phyloP scores from a whole-genome alignment of 208 protist genomes.

The Leishmania major region DNA sequence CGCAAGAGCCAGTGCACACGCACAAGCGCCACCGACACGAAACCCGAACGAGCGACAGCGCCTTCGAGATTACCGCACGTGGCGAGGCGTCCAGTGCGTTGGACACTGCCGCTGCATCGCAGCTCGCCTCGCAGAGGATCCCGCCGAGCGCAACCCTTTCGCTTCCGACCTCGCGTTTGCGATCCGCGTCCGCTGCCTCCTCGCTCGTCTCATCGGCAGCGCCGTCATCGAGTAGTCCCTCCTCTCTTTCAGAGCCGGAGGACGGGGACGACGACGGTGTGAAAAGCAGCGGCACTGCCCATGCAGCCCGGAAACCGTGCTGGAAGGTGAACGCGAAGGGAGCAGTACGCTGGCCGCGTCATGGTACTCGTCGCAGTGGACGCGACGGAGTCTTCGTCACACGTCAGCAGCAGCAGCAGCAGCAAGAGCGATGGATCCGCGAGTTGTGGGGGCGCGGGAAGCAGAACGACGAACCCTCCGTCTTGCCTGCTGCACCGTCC shows the following conservation, averaged over 20 bases:
- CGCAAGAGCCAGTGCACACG: neutral
- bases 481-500: neutral
- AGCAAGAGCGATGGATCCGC: constrained; percentile 15
- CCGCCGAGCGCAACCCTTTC: neutral
- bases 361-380: neutral
- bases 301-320: neutral
- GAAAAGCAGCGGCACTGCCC: neutral
- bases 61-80: neutral
- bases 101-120: neutral
- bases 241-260: constrained; percentile 10
- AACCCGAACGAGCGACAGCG: neutral
- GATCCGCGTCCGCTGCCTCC: neutral
- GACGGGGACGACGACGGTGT: neutral
- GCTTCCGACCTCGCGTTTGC: neutral
- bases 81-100: neutral
- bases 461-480: neutral
- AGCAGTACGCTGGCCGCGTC: neutral
- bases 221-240: neutral
- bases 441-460: constrained; percentile 5
- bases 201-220: neutral
- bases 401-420: neutral
- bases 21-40: neutral
- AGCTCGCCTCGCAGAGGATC: neutral
- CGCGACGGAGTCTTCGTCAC: neutral
- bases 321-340: neutral